These are phyloP conservation scores for Vaccinium vitisidaea DNA, from an alignment of 148 eudicot species.

Conservation along the genomic window DNA sequence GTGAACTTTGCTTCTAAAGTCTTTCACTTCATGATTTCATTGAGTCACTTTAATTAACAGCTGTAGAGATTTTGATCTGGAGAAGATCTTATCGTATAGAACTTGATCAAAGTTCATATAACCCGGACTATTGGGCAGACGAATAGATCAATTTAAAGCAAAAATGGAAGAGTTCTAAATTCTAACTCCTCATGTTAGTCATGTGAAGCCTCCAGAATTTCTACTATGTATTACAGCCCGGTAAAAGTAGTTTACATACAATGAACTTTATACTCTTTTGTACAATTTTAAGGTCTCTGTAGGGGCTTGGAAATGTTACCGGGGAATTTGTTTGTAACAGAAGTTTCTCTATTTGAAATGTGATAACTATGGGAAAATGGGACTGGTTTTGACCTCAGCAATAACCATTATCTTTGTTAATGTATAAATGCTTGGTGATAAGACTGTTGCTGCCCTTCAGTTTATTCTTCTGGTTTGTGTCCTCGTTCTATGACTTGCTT, in stretches of 20 bases:
- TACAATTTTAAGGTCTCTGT: background rate
- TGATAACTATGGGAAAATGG: background rate
- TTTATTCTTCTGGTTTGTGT: background rate
- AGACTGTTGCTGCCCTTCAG: background rate
- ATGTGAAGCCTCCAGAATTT: background rate
- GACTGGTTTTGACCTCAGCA: background rate
- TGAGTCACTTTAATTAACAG: background rate
- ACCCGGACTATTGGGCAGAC: background rate
- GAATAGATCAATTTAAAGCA: background rate
- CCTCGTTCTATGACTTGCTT: background rate
- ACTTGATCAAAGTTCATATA: background rate
- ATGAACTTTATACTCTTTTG: background rate
- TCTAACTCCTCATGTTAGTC: background rate
- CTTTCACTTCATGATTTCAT: background rate
- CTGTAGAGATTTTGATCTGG: background rate
- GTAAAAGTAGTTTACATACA: background rate
- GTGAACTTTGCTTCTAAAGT: conserved; percentile 8
- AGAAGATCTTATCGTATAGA: background rate
- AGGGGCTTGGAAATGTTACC: background rate
- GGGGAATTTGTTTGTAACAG: background rate
- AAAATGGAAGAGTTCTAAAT: background rate
- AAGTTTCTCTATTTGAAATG: background rate
- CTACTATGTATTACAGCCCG: background rate
- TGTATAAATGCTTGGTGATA: background rate
- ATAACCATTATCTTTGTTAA: background rate